Base-by-base conservation (phyloP, 768 basidiomycete genomes). In the Serpula lacrymans region DNA sequence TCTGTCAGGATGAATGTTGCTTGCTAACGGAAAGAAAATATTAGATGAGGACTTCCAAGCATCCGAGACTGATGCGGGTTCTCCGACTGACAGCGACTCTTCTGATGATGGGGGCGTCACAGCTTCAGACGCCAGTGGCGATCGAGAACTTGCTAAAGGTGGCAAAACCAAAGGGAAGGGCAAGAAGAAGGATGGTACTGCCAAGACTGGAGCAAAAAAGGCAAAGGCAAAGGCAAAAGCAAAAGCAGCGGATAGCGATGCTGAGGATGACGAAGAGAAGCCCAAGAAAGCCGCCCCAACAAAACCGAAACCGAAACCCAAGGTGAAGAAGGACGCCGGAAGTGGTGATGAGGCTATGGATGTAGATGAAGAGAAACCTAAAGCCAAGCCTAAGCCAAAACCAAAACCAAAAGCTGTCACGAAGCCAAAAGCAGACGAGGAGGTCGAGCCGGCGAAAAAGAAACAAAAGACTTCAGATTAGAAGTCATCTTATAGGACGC, bases 1-100 rank as follows among this genome's bases (percentile, higher is more conserved):
- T n/a, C n/a, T n/a, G n/a, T n/a, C n/a, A n/a, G n/a, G n/a, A n/a
- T n/a, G n/a, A n/a, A n/a, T n/a, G n/a, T n/a, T n/a, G n/a, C n/a
- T n/a, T n/a, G n/a, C n/a, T n/a, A n/a, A n/a, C n/a, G n/a, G n/a
- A n/a, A n/a, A n/a, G n/a, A n/a, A n/a, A n/a, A n/a, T 14, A 49
- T 13, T 59, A 87, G 95, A 87, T 49, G 85, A 94, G 62, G 93
- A 96, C 64, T 98, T 98, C 77, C 65, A 82, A 46, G 92, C 83
- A 6, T 90, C 86, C 6, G 83, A 69, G 2, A 88, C 87, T 0
- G 93, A 96, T 53, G 72, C 70, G 32, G 93, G 94, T n/a, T 96
- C 94, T 4, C 89, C 94, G 0, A 84, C 80, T 27, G 85, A 78
- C 12, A 74, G 68, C 25, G 88, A 87, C 37, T 78, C 78, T 1